Conservation (phyloP, 129 eudicot genomes). For the Helianthus tuberosus region DNA sequence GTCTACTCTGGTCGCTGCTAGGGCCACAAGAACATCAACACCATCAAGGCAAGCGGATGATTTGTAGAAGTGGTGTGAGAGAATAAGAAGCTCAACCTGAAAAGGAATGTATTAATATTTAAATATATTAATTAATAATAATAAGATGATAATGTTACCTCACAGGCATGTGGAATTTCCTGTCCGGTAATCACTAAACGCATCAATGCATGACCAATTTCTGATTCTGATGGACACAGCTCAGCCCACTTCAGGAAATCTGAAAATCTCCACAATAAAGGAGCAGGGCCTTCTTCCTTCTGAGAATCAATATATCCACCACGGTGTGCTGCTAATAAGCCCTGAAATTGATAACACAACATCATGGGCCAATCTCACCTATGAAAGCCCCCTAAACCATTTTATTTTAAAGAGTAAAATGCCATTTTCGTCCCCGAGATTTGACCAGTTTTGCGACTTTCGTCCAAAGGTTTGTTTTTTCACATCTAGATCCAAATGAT, state of each 20-base stretch:
- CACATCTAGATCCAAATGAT: no score
- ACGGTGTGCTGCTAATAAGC: slow-evolving; percentile 98
- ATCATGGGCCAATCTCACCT: background rate
- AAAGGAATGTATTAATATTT: slow-evolving; percentile 17
- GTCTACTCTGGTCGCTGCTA: slow-evolving; percentile 95
- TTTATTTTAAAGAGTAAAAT: background rate
- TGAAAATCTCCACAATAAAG: slow-evolving; percentile 94
- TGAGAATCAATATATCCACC: slow-evolving; percentile 99
- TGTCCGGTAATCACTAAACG: slow-evolving; percentile 95
- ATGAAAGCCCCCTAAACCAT: background rate
- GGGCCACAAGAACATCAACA: slow-evolving; percentile 98
- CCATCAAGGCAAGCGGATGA: slow-evolving; percentile 98
- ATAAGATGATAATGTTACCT: slow-evolving; percentile 50
- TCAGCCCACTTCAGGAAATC: slow-evolving; percentile 98
- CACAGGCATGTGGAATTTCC: slow-evolving; percentile 98
- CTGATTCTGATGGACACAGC: slow-evolving; percentile 96
- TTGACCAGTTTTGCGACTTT: no score
- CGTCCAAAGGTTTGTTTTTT: no score
- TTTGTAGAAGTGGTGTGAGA: slow-evolving; percentile 98
- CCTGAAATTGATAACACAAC: slow-evolving; percentile 40
- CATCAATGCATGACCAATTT: slow-evolving; percentile 97
- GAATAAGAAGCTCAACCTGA: slow-evolving; percentile 97
- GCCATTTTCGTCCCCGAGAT: no score
- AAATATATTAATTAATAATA: background rate
- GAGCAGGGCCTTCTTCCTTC: slow-evolving; percentile 99